Conservation (phyloP, 163 green algal species). For the Volvox carteri region DNA sequence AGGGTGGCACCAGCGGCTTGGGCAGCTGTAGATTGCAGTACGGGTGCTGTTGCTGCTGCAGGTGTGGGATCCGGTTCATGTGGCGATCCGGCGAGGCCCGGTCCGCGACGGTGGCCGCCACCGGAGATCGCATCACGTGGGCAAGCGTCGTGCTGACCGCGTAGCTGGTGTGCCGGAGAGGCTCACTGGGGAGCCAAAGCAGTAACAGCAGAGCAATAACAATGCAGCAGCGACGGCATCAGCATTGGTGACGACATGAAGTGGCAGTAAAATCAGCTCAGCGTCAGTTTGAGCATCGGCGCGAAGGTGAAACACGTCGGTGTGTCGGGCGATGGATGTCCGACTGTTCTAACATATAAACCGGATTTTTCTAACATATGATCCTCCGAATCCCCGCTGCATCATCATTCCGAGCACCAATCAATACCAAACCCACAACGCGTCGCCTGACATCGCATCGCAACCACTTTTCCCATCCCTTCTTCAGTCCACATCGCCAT, state of each 20-base stretch:
- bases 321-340: too few species aligned
- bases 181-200: slow-evolving; percentile 61
- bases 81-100: not conserved
- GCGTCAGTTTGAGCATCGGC: not conserved
- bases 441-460: too few species aligned
- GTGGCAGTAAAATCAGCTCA: not conserved
- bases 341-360: too few species aligned
- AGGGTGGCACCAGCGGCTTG: not conserved
- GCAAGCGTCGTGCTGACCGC: slow-evolving; percentile 55
- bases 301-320: too few species aligned
- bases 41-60: not conserved
- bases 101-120: slow-evolving; percentile 36
- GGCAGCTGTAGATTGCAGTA: not conserved
- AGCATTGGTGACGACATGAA: not conserved
- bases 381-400: too few species aligned
- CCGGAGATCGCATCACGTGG: slow-evolving; percentile 59
- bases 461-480: too few species aligned
- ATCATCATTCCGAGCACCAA: too few species aligned
- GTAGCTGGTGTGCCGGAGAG: slow-evolving; percentile 60
- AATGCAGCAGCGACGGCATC: not conserved
- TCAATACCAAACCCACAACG: too few species aligned
- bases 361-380: too few species aligned
- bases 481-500: too few species aligned
- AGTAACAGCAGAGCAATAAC: not conserved
- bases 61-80: not conserved